Conservation (phyloP, 2,329 filamentous ascomycete species). For the Trichoderma arundinaceum region DNA sequence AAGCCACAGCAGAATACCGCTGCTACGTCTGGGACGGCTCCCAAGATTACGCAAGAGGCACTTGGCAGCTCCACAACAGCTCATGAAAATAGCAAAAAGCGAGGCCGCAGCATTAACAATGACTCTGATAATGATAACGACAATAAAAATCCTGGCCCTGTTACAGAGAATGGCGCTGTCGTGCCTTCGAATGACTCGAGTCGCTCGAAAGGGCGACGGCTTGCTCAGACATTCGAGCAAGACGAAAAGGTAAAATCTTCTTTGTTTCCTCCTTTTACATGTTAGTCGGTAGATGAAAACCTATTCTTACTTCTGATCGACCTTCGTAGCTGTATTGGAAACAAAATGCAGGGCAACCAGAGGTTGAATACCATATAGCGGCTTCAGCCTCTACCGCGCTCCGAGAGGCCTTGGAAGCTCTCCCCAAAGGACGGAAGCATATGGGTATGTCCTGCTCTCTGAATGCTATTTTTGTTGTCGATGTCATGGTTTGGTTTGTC, state of each 20-base stretch:
- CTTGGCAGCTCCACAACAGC: not conserved
- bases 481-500: not conserved
- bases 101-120: not conserved
- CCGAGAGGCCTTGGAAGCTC: not conserved
- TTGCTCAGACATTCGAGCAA: not conserved
- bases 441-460: not conserved
- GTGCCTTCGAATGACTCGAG: not conserved
- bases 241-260: too few relatives aligned
- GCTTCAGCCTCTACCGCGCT: not conserved
- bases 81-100: constrained; percentile 1
- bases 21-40: not conserved
- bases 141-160: not conserved
- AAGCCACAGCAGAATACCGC: not conserved
- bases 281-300: too few relatives aligned
- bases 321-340: not conserved
- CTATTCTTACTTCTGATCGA: too few relatives aligned
- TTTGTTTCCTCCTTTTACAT: too few relatives aligned
- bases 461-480: not conserved
- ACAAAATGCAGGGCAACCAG: not conserved
- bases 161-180: not conserved
- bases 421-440: not conserved
- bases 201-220: too few relatives aligned
- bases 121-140: not conserved
- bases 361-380: not conserved
- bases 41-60: too few relatives aligned